Evolutionary conservation across 164 flowering plant genomes (phyloP).

Genomic region (Paratinospora sagittata): DNA sequence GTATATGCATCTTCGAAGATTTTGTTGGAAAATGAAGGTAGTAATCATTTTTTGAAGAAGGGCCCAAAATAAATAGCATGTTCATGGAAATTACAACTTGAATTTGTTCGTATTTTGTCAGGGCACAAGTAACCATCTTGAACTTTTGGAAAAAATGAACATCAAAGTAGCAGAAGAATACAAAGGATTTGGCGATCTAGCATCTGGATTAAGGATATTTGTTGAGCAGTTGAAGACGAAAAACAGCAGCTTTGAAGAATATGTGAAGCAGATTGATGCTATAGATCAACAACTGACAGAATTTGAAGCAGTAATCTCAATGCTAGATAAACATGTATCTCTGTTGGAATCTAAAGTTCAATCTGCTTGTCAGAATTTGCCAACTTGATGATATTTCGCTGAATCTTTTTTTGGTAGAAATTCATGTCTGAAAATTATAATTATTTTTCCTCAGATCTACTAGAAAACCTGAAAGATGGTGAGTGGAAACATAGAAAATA

Average conservation of each 20-base stretch:
- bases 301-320: conserved; percentile 74
- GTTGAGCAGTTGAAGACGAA: conserved; percentile 87
- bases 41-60: too few species aligned
- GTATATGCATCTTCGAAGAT: too few species aligned
- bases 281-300: conserved; percentile 76
- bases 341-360: conserved; percentile 56
- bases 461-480: too few species aligned
- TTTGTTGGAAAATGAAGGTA: too few species aligned
- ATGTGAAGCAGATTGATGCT: conserved; percentile 71
- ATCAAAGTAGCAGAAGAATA: conserved; percentile 74
- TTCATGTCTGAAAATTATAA: too few species aligned
- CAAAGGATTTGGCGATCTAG: conserved; percentile 71
- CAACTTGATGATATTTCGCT: conserved; percentile 1
- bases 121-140: conserved; percentile 70
- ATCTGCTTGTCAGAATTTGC: conserved; percentile 16
- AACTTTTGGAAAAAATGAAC: conserved; percentile 87
- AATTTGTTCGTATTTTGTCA: conserved; percentile 17
- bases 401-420: background rate
- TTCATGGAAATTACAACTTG: background rate
- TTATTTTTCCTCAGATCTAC: too few species aligned
- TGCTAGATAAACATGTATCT: conserved; percentile 70
- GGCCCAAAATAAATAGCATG: too few species aligned
- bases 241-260: conserved; percentile 60
- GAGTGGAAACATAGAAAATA: too few species aligned
- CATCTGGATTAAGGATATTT: conserved; percentile 77